Evolutionary conservation across 768 basidiomycete species (phyloP), one percentile per base, ranked within the genome.

Genomic region (Phaeolepiota aurea): DNA sequence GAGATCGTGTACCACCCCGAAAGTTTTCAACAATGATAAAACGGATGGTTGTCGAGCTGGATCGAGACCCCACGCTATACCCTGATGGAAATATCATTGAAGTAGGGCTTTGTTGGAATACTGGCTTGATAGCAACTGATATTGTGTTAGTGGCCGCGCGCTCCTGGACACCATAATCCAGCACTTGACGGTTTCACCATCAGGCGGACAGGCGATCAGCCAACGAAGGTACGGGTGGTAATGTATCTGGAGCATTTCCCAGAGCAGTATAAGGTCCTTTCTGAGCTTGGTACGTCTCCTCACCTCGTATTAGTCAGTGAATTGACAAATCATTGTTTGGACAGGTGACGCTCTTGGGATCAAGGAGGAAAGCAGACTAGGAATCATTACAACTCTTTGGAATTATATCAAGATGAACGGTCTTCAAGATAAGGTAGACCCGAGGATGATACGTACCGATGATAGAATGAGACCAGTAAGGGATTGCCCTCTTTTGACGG

Each of bases 1-100:
- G 77, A 47, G 84, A 87, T 57, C 78, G 76, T 43, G 59, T 57
- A 0, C 59, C 78, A 2, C 73, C 66, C 1, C 79, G 81, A 18
- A 91, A 90, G 54, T 91, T 96, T 58, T 88, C 90, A 2, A 82
- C 85, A 0, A 69, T 93, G 49, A 72, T 96, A 41, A 87, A 87
- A 55, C 71, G 79, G 20, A 79, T 93, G 73, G 67, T 89, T 3
- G 71, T 96, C 11, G 93, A 97, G 50, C 64, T 94, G 22, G 92
- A 94, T 50, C 76, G 88, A 13, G 90, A 94, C 57, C 75, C 87
- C 3, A 65, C 73, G 3, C 57, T 87, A 33, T 92, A 87, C 54
- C 75, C 86, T 1, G 89, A 94, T 37, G 77, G 82, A 15, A 94
- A 93, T 51, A 80, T 92, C 12, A 79, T 94, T 23, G 92, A 96